A percentile compares a stretch with the other conserved stretches of the same genome.
Evolutionary conservation across 306 rosid species (phyloP).

Genomic region (Quercus berberidifolia): DNA sequence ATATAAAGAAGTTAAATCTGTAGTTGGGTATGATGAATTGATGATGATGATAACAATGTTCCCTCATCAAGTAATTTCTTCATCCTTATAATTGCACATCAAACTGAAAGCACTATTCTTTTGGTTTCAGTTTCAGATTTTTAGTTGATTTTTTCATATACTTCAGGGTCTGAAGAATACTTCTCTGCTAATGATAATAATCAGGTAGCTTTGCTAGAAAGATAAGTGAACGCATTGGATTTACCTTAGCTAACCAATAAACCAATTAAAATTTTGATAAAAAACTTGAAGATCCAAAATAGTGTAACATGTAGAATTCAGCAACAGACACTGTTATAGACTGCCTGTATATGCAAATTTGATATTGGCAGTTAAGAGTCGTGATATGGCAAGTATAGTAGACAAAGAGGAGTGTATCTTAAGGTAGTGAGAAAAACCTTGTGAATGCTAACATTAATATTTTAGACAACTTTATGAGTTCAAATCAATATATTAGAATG

Average conservation of each 20-base stretch:
- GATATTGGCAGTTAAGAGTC: too few species aligned
- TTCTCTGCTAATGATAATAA: neutral
- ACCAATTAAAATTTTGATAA: neutral
- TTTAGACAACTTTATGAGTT: neutral
- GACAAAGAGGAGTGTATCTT: neutral
- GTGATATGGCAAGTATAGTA: too few species aligned
- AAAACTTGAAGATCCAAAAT: neutral
- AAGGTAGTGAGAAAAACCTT: neutral
- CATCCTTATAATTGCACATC: neutral
- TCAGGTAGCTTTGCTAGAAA: neutral
- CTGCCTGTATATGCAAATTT: too few species aligned
- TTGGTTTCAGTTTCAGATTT: constrained; percentile 1
- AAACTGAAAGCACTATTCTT: constrained; percentile 11
- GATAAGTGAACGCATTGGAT: neutral
- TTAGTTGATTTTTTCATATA: neutral
- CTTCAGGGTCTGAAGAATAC: neutral
- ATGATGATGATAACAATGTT: neutral
- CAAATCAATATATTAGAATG: neutral
- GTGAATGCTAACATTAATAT: neutral
- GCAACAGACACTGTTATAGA: neutral
- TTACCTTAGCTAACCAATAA: neutral
- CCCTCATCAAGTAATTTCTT: neutral
- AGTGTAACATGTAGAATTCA: neutral
- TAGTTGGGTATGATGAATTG: constrained; percentile 2
- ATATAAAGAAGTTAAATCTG: neutral